Conservation (phyloP, 257 asterid genomes). For the Ligustrum vulgare region DNA sequence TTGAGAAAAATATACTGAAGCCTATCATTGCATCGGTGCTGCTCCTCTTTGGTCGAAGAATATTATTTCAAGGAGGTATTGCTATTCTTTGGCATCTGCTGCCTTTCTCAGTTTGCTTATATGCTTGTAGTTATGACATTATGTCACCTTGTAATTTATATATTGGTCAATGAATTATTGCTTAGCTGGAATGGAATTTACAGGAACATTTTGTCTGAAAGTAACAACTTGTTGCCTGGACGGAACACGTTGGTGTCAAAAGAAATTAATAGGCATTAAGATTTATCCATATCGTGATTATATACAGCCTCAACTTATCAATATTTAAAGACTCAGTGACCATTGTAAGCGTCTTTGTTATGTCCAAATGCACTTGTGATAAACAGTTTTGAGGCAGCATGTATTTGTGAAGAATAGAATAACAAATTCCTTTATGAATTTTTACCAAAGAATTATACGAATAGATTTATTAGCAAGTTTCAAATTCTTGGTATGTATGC, state of each 20-base stretch:
- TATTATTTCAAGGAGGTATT: no score
- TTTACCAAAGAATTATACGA: no score
- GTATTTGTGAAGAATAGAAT: neutral
- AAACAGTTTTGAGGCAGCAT: neutral
- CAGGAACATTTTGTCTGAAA: neutral
- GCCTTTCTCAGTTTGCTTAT: neutral
- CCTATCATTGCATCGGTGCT: no score
- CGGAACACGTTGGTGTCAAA: neutral
- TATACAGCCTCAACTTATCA: neutral
- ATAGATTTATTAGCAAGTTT: neutral
- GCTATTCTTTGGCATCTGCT: no score
- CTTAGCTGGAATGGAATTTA: neutral
- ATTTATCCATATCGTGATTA: neutral
- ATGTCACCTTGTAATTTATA: neutral
- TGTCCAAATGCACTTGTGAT: neutral
- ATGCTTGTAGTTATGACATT: neutral
- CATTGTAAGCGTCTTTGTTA: neutral
- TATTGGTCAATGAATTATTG: neutral
- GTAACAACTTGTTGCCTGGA: neutral
- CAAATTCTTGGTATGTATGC: neutral
- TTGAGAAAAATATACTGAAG: no score
- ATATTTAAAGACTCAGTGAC: neutral
- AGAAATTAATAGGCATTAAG: neutral
- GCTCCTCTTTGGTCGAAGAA: no score
- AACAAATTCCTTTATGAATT: neutral